These are phyloP conservation scores for Santalum album DNA, from an alignment of 164 flowering plant species.

Conservation along the genomic window DNA sequence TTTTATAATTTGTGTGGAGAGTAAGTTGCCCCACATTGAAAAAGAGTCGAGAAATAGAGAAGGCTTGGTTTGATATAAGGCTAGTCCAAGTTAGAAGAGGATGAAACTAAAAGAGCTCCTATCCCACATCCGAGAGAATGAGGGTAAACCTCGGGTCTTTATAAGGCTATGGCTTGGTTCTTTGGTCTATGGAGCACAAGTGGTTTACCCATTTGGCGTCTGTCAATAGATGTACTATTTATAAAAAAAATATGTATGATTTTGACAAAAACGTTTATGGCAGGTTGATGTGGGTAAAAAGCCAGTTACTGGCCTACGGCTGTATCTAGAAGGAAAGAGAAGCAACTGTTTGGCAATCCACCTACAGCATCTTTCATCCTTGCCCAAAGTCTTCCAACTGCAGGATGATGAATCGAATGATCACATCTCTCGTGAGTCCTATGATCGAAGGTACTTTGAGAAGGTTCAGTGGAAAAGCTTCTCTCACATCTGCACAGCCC, in stretches of 20 bases:
- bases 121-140: no score
- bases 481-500: conserved; percentile 35
- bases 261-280: neutral
- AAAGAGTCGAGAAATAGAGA: no score
- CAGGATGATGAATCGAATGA: conserved; percentile 8
- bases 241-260: no score
- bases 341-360: conserved; percentile 42
- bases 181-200: no score
- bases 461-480: conserved; percentile 28
- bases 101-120: no score
- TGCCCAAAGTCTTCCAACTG: conserved; percentile 32
- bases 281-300: conserved; percentile 43
- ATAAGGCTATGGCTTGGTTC: no score
- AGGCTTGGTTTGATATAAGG: no score
- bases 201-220: neutral
- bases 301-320: conserved; percentile 44
- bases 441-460: conserved; percentile 24
- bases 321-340: conserved; percentile 37
- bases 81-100: no score
- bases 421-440: neutral
- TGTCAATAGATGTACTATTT: no score
- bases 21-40: no score
- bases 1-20: no score
- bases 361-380: conserved; percentile 42
- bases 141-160: no score